Percentiles rank a stretch among this genome's conserved stretches.
Conservation (phyloP, 768 basidiomycete genomes). For the Mycena belliarum region DNA sequence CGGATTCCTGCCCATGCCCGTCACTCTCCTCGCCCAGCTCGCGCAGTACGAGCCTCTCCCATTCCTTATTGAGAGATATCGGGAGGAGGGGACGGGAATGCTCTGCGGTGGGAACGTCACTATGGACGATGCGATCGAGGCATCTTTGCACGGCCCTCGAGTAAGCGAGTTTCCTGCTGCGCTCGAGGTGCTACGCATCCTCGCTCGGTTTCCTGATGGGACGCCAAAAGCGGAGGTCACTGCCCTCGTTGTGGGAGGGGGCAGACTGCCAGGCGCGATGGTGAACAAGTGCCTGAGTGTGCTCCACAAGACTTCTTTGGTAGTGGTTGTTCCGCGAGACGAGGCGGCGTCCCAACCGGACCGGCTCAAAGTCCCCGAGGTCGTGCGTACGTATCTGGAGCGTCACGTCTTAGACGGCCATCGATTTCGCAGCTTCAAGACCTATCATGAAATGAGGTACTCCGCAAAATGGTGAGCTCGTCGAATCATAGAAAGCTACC, state of each 20-base stretch:
- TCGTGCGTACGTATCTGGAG: constrained; percentile 17
- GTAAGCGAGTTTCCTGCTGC: constrained; percentile 19
- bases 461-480: not conserved
- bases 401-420: constrained; percentile 14
- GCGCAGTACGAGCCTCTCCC: constrained; percentile 19
- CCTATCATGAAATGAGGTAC: not conserved
- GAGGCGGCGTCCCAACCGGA: constrained; percentile 1
- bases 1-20: constrained; percentile 15
- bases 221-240: constrained; percentile 14
- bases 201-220: constrained; percentile 14
- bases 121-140: constrained; percentile 13
- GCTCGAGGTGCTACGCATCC: constrained; percentile 14
- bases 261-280: constrained; percentile 11
- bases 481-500: no score
- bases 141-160: constrained; percentile 13
- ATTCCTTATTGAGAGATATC: constrained; percentile 14
- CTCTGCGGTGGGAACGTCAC: constrained; percentile 9
- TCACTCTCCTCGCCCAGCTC: constrained; percentile 15
- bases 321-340: constrained; percentile 5
- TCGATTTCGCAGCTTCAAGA: constrained; percentile 4
- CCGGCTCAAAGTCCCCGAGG: constrained; percentile 11
- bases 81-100: constrained; percentile 19
- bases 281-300: constrained; percentile 20
- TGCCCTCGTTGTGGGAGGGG: constrained; percentile 5
- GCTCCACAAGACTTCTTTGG: constrained; percentile 15